Base-by-base conservation (phyloP, 306 rosid species). In the Hippophae rhamnoides region DNA sequence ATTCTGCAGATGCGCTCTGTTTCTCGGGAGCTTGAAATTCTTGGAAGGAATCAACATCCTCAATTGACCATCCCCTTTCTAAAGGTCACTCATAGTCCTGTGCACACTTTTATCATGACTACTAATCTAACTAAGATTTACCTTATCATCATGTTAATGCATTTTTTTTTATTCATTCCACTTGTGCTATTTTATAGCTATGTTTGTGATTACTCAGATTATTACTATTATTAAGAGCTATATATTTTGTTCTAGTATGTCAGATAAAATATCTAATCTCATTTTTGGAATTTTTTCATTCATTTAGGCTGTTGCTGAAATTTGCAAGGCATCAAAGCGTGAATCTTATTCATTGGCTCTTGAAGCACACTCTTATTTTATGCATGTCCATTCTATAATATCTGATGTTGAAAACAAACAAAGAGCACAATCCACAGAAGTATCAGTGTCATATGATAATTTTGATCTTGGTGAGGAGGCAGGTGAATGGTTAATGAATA, bases 31-130 rank as follows among this genome's bases (percentile, higher is more conserved):
- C 98, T 92, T 25, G 98, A 92, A 82, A 87, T 92, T 78, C 82
- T 92, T 65, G 96, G 93, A 66, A 87, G 98, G 81, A 80, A 83
- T 74, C 95, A 81, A 49, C 98, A 87, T 71, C 98, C 98, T 58
- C 80, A 81, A 70, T 79, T 92, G 63, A 92, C 92, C 4, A 43
- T 77, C 56, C 92, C 96, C 10, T 87, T 92, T 77, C 73, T 85
- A 57, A 92, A 85, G 98, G 98, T 87, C 7, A 27, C 31, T 52
- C 50, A 57, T 5, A 5, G 26, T 12, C 40, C 49, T 49, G 8
- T 47, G 5, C 1, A 47, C 13, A 5, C 10, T 47, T 47, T 31
- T 2, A 31, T 31, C 38, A 31, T 31, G 38, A 31, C 38, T 31
- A 31, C 38, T 31, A 31, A 31, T 31, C 38, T 31, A 31, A 2